Evolutionary conservation across 164 flowering plant genomes (phyloP), one percentile per base, ranked within the genome.

Genomic region (Kalanchoe fedtschenkoi): DNA sequence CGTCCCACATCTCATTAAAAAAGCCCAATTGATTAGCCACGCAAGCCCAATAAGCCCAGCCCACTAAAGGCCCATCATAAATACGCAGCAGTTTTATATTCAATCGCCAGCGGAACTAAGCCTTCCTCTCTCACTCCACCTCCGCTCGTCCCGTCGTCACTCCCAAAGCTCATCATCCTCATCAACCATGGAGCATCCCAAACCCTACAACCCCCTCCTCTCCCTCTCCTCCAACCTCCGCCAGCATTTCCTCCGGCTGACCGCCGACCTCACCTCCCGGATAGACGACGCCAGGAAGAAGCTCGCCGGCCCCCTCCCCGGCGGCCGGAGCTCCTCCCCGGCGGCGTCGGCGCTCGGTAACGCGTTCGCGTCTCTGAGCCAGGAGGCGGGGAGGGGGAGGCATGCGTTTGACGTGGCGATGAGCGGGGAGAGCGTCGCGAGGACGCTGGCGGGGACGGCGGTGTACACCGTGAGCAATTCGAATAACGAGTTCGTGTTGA

Each of bases 401-500:
- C 70, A 37, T 13, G 63, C 34, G 11, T 72, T 74, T 38, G 85
- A 78, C 34, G 58, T 78, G 11, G 75, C 86, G 9, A 62, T 86
- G 15, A 75, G 77, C 72, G 32, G 77, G 30, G 88, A 77, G 39
- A 70, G 73, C 39, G 93, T 92, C 19, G 88, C 97, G 17, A 88
- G 78, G 66, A 76, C 87, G 21, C 78, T 92, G n/a, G 70, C 76
- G 7, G 96, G 98, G 44, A 88, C 98, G 13, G 57, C 87, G 7
- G 91, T 93, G 0, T 90, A 79, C 67, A 85, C 98, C 0, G 95
- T 93, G 35, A 81, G 98, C 72, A 93, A 90, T 67, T 72, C 95
- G 14, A 80, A 81, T 59, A 93, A 90, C 62, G 98, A 90, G 75
- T 89, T 93, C 72, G 98, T 90, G 35, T 89, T 90, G 34, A 69